Evolutionary conservation across 306 rosid genomes (phyloP).

Genomic region (Begonia fuchsioides): DNA sequence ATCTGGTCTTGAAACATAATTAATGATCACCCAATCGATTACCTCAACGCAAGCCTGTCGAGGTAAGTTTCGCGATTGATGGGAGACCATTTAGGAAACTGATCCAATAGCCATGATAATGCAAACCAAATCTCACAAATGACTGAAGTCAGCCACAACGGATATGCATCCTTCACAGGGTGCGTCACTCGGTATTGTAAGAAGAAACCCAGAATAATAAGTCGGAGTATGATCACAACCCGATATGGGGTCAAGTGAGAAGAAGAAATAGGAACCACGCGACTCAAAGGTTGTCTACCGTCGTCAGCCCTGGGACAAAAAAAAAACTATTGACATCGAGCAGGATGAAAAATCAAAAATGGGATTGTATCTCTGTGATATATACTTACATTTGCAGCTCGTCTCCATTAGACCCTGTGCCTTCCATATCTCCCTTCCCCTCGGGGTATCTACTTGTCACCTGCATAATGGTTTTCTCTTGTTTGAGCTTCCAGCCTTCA

Average conservation of each 20-base stretch:
- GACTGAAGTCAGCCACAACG: constrained; percentile 84
- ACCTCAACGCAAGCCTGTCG: constrained; percentile 90
- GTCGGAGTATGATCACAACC: constrained; percentile 74
- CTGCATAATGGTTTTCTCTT: constrained; percentile 71
- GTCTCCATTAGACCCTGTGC: constrained; percentile 97
- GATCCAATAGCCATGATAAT: constrained; percentile 93
- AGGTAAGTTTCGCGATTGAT: constrained; percentile 90
- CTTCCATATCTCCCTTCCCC: constrained; percentile 93
- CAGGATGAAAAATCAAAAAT: background rate
- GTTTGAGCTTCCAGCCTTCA: constrained; percentile 97
- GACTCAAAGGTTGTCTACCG: constrained; percentile 91
- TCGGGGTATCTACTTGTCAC: constrained; percentile 63
- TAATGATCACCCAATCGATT: background rate
- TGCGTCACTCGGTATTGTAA: constrained; percentile 94
- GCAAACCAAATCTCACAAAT: constrained; percentile 99
- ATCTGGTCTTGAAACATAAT: too few species aligned
- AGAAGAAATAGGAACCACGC: constrained; percentile 76
- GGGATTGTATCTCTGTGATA: too few species aligned
- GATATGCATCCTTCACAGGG: constrained; percentile 91
- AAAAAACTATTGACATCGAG: constrained; percentile 2
- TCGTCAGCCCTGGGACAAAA: constrained; percentile 72
- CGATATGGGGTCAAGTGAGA: constrained; percentile 93
- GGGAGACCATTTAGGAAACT: constrained; percentile 96
- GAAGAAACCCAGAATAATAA: constrained; percentile 86
- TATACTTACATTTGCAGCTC: constrained; percentile 77